phyloP scores from a whole-genome alignment of 1,284 basidiomycete species.

The Hypsizygus ulmarius region DNA sequence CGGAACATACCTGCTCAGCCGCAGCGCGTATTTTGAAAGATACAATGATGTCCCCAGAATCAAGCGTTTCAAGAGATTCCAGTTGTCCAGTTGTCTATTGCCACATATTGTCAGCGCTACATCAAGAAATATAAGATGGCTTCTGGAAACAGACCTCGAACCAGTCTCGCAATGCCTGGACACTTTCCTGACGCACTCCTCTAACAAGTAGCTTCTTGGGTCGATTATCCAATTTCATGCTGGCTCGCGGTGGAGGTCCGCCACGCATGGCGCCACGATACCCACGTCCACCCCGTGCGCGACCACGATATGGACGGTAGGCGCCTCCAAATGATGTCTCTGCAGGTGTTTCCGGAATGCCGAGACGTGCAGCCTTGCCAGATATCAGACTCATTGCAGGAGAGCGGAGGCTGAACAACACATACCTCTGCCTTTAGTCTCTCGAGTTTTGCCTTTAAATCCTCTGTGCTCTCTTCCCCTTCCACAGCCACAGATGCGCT shows the following conservation, averaged over 20 bases:
- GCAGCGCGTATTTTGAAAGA: conserved; percentile 64
- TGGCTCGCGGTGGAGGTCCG: conserved; percentile 52
- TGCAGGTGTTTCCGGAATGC: conserved; percentile 52
- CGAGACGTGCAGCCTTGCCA: conserved; percentile 73
- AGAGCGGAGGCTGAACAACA: conserved; percentile 5
- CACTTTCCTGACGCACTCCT: conserved; percentile 53
- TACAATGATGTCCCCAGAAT: conserved; percentile 58
- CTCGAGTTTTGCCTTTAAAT: conserved; percentile 76
- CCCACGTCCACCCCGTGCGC: conserved; percentile 65
- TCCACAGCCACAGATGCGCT: conserved; percentile 36
- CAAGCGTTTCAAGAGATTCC: conserved; percentile 55
- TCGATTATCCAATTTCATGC: conserved; percentile 89
- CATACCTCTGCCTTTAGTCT: conserved; percentile 80
- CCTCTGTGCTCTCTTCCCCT: conserved; percentile 58
- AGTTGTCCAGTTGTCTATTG: conserved; percentile 62
- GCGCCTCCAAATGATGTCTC: conserved; percentile 37
- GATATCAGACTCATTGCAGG: background rate
- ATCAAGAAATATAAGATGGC: background rate
- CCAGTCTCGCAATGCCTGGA: conserved; percentile 73
- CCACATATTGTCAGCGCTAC: conserved; percentile 1
- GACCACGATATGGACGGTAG: conserved; percentile 68
- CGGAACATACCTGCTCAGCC: conserved; percentile 65
- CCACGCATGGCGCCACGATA: conserved; percentile 66
- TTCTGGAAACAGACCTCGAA: conserved; percentile 64
- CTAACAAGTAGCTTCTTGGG: conserved; percentile 80